Evolutionary conservation across 2,329 filamentous ascomycete species (phyloP).

Genomic region (Nothophoma quercina): DNA sequence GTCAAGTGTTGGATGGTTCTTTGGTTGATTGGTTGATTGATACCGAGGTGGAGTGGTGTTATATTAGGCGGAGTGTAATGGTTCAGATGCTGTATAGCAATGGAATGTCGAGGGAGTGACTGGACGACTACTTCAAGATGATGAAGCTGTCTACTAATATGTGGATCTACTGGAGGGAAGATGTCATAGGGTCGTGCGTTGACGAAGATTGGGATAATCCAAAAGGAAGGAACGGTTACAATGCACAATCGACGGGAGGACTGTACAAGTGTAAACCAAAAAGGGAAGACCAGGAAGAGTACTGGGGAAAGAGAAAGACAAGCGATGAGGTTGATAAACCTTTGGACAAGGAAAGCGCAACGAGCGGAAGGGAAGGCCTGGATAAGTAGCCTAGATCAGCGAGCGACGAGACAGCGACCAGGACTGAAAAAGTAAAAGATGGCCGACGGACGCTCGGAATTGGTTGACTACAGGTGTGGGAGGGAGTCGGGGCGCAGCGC

Average conservation of each 20-base stretch:
- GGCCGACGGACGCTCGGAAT: conserved; percentile 50
- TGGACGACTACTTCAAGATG: conserved; percentile 51
- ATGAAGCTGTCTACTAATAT: conserved; percentile 52
- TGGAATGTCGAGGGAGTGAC: conserved; percentile 48
- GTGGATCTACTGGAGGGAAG: conserved; percentile 35
- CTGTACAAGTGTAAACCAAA: conserved; percentile 47
- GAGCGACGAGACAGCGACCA: conserved; percentile 49
- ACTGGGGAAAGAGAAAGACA: conserved; percentile 48
- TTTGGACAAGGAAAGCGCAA: conserved; percentile 48
- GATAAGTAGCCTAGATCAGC: conserved; percentile 53
- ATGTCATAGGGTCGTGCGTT: conserved; percentile 44
- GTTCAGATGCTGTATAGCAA: conserved; percentile 32
- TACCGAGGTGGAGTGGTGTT: conserved; percentile 23
- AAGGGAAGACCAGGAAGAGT: conserved; percentile 46
- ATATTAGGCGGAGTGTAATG: conserved; percentile 37
- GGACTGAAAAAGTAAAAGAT: conserved; percentile 53
- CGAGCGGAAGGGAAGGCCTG: conserved; percentile 46
- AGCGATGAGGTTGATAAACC: conserved; percentile 55
- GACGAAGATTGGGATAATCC: conserved; percentile 34
- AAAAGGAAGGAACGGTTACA: conserved; percentile 51
- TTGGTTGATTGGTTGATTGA: conserved; percentile 16
- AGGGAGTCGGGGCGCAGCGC: conserved; percentile 48
- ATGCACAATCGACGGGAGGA: conserved; percentile 41
- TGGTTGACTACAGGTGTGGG: conserved; percentile 42
- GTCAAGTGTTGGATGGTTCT: conserved; percentile 19